phyloP scores from a whole-genome alignment of 176 grass and related monocot species.

The Elymus sibiricus region DNA sequence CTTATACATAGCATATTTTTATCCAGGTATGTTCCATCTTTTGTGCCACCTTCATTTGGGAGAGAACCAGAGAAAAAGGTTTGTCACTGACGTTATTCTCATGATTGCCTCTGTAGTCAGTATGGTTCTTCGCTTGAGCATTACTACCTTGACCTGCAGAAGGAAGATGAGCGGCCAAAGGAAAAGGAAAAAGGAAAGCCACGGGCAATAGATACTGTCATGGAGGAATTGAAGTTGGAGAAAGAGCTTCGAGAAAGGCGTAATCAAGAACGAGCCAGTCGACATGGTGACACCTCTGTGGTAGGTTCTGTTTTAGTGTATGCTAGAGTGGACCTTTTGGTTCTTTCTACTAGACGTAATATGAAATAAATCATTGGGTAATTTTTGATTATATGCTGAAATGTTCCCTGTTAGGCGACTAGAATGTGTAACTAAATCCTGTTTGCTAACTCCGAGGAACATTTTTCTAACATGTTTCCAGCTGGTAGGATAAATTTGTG shows the following conservation, averaged over 20 bases:
- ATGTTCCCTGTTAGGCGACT: neutral
- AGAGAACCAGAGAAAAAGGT: conserved; percentile 96
- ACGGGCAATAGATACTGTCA: conserved; percentile 83
- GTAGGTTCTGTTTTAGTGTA: conserved; percentile 24
- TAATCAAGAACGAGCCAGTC: conserved; percentile 43
- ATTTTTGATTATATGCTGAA: conserved; percentile 8
- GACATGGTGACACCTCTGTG: conserved; percentile 46
- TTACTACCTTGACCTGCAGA: conserved; percentile 44
- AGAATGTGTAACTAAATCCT: neutral
- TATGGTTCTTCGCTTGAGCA: conserved; percentile 18
- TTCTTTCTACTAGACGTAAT: neutral
- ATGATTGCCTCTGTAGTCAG: neutral
- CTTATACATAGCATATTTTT: conserved; percentile 52
- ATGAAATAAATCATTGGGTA: neutral
- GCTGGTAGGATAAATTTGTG: neutral
- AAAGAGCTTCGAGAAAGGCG: conserved; percentile 87
- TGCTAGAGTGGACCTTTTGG: neutral
- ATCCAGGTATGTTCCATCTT: conserved; percentile 95
- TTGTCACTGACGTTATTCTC: conserved; percentile 23
- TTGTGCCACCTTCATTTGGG: conserved; percentile 85
- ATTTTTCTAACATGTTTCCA: neutral
- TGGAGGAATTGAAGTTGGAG: conserved; percentile 95
- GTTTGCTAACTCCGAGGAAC: neutral
- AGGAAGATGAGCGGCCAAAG: conserved; percentile 89
- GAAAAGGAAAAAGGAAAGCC: conserved; percentile 98